Evolutionary conservation across 495 filamentous ascomycete species (phyloP).

Genomic region (Tuber melanosporum): DNA sequence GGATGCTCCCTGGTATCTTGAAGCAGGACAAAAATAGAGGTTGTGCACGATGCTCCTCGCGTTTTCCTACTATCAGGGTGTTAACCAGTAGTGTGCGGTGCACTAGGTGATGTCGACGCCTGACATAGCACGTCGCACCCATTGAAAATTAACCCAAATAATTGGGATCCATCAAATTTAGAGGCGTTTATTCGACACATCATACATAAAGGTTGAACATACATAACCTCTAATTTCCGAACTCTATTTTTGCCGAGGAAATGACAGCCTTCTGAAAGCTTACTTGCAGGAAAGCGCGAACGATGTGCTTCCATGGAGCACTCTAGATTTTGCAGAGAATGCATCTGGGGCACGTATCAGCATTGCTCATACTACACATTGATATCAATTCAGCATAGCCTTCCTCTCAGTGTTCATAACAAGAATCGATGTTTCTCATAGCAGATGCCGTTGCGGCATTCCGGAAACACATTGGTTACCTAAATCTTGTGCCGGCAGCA

Average conservation of each 20-base stretch:
- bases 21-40: neutral
- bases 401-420: neutral
- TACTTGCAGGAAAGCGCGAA: neutral
- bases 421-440: neutral
- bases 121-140: neutral
- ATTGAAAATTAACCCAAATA: neutral
- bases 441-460: neutral
- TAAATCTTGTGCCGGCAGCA: neutral
- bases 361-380: neutral
- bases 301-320: neutral
- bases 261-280: neutral
- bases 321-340: neutral
- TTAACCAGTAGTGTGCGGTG: neutral
- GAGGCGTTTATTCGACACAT: neutral
- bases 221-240: neutral
- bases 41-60: neutral
- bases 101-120: neutral
- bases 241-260: neutral
- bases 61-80: neutral
- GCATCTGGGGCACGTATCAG: neutral
- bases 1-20: neutral
- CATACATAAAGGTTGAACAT: neutral
- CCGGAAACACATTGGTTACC: neutral
- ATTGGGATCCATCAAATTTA: neutral
- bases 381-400: neutral